Base-by-base conservation (phyloP, 2,329 filamentous ascomycete genomes). In the Macrophomina pseudophaseolina region DNA sequence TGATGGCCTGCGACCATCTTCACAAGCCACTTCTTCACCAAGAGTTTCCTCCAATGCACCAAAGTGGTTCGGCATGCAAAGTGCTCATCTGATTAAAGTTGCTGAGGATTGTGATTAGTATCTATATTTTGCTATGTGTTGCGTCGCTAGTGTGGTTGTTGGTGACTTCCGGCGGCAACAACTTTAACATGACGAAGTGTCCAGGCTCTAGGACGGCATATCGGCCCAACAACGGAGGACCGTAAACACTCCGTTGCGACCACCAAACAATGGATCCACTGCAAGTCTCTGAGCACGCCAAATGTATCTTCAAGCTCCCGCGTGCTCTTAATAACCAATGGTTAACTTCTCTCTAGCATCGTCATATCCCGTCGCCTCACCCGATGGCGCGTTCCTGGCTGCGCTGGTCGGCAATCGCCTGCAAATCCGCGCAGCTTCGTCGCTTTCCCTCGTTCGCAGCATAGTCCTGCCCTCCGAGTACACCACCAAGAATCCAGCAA, bases 381-480 rank as follows among this genome's bases (percentile, higher is more conserved):
- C 79, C 4, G 73, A 77, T 67, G 78, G 75, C 63, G 70, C 74
- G 5, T 75, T 80, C 70, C 72, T 79, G 40, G 80, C 80, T 35
- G 75, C 73, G 35, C 74, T 82, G 62, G 73, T 72, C 6, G 72
- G 74, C 69, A 70, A 75, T 33, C 76, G 78, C 63, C 74, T 82
- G 32, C 75, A 80, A 40, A 74, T 82, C 64, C 79, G 78, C 69
- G 77, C 74, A 51, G 73, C 78, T 6, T 67, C 68, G 49, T 76
- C 78, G 1, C 75, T 78, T 54, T 73, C 77, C n/a, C 68, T 79
- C 32, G 63, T 78, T 14, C 74, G 75, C 58, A 78, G 70, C 48
- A 78, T 80, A 66, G 59, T 74, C 1, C 68, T 81, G 8, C 73
- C 77, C 2, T 65, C 73, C 5, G 72, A 72, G 1, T 71, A 76